Base-by-base conservation (phyloP, 2,329 filamentous ascomycete species). In the Hypoxylon sp. region DNA sequence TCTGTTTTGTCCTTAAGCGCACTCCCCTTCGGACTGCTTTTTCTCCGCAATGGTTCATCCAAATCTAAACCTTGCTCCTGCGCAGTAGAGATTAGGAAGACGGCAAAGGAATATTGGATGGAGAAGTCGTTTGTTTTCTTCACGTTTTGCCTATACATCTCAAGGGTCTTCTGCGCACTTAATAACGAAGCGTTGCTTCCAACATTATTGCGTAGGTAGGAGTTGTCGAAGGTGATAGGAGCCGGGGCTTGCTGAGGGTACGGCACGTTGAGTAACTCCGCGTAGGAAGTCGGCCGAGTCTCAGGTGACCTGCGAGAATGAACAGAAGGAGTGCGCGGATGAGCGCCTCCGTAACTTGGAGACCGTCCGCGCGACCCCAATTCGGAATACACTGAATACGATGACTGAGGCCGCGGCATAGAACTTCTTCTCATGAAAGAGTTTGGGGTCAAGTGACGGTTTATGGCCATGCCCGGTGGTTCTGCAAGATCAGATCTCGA, bases 61-160 rank as follows among this genome's bases (percentile, higher is more conserved):
- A 81, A 77, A 64, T 87, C 83, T 19, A 90, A 74, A 1, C 88
- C 89, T 76, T 91, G 87, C 76, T 97, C 92, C 76, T 93, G 91
- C 41, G 95, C 94, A 1, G 93, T 91, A 48, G 94, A 92, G 71
- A 98, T 91, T 82, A 99, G 89, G 78, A 97, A 97, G 37, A 98
- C 87, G 1, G 96, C 96, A 80, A 99, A 98, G 29, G 97, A 96
- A 78, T 98, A 98, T 78, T 97, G 94, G 32, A 97, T 92, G 3
- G 91, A 90, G 14, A 90, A 85, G 78, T 97, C 94, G 68, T 91
- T 96, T 2, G 96, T 97, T 83, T 99, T 99, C 82, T 97, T 98
- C 63, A 97, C 93, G 75, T 98, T 99, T 59, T 91, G 90, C 46
- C 95, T 88, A 78, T 99, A 99, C 95, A 98, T 97, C 59, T 98